Evolutionary conservation across 1,139 yeast species (phyloP), one percentile per base, ranked within the genome.

Genomic region (Candida sanyaensis): DNA sequence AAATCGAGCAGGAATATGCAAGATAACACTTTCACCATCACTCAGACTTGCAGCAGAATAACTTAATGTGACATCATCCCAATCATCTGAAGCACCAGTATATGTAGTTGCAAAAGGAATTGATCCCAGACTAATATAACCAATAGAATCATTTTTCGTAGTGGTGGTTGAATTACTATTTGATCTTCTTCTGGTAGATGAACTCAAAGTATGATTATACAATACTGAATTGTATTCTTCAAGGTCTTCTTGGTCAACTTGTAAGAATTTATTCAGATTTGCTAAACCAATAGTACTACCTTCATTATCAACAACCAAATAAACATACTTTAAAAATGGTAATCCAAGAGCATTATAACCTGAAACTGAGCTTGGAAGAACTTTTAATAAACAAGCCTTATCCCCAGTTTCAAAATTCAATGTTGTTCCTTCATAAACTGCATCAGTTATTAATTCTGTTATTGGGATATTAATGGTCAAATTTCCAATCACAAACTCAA

Each of bases 301-400:
- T 23, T 78, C 89, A 53, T 81, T 76, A 63, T 88, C 95, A 41
- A 87, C 83, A 0, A 86, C 93, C 42, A 86, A 54, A 61, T 83
- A 88, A 26, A 80, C 68, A 43, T 75, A 71, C 46, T 73, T 70
- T 47, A 88, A 56, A 55, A 88, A 82, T 1, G 88, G 75, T 8
- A 81, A 66, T 1, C 96, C 96, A 36, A 89, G 65, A 1, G 82
- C 59, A 21, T 78, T 73, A 60, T 71, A 84, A 1, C 92, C 91
- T 3, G 69, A 54, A 12, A 55, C 52, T 4, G 73, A 66, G 41
- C 79, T 74, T 0, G 91, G 87, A 31, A 75, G 63, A 43, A 88
- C 65, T 12, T 77, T 73, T 44, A 88, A 67, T 37, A 66, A 72
- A 60, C 96, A 89, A 0, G 92, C 93, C 6, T 60, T 57, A 28